Percentiles rank a stretch among this genome's conserved stretches.
Conservation (phyloP, 1,139 yeast species). For the Komagataea norvegica region DNA sequence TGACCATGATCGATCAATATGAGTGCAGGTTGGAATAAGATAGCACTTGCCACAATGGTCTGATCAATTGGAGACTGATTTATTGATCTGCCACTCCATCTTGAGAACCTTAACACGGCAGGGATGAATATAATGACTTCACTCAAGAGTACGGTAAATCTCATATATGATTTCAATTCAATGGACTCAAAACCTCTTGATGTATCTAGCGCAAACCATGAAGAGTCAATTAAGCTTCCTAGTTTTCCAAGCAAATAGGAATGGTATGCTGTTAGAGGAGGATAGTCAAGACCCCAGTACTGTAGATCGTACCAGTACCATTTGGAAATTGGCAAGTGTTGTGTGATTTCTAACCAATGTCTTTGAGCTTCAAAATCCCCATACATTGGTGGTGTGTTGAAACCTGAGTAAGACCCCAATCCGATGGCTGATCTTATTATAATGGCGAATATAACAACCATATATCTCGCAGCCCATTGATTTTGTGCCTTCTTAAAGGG, state of each 20-base stretch:
- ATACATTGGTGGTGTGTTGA: constrained; percentile 63
- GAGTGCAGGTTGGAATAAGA: constrained; percentile 76
- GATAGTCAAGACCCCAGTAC: constrained; percentile 97
- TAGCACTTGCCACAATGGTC: constrained; percentile 66
- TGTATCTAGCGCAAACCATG: constrained; percentile 69
- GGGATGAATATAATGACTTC: constrained; percentile 77
- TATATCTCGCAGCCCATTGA: constrained; percentile 87
- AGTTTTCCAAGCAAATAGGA: constrained; percentile 74
- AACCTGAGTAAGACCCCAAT: constrained; percentile 81
- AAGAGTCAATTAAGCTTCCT: constrained; percentile 56
- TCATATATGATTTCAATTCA: constrained; percentile 76
- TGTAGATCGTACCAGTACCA: constrained; percentile 90
- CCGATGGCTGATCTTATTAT: constrained; percentile 84
- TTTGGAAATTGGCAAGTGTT: constrained; percentile 59
- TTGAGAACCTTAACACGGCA: constrained; percentile 64
- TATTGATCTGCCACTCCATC: constrained; percentile 55
- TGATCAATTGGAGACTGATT: constrained; percentile 64
- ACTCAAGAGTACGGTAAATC: constrained; percentile 70
- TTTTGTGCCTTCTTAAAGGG: constrained; percentile 69
- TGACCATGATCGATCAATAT: constrained; percentile 94
- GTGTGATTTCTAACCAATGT: constrained; percentile 95
- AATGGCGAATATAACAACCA: constrained; percentile 68
- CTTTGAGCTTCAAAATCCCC: constrained; percentile 99
- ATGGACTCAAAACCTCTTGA: constrained; percentile 74
- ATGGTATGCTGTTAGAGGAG: constrained; percentile 94